Base-by-base conservation (phyloP, 179 eudicot species). In the Pouteria campechiana region DNA sequence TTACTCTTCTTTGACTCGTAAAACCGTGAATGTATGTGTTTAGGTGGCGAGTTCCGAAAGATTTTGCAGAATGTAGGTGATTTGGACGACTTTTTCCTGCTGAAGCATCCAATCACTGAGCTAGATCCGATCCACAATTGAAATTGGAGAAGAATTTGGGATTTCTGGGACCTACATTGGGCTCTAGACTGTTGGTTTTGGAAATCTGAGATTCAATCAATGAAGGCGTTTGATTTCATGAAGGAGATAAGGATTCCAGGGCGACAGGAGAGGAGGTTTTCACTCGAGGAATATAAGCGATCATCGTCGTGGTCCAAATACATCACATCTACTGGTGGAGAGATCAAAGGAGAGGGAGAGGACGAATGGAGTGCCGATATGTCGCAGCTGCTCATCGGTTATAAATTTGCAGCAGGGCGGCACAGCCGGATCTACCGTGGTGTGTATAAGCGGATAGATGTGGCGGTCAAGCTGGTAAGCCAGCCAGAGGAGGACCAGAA, bases 301-400 rank as follows among this genome's bases (percentile, higher is more conserved):
- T 92, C 96, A 2, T 65, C 50, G 2, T 92, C 98, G 23, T 90
- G 98, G 98, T 90, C 99, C 2, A 92, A 92, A 51, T 92, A 92
- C 50, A 60, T 92, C 46, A 78, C 87, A 5, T 87, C 96, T 7
- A 50, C 76, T 0, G 99, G 96, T 2, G 96, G 78, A 2, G 96
- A 73, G 50, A 87, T 87, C 7, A 87, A 79, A 34, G 88, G 83
- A 3, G 85, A 72, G 7, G 85, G 76, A 1, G 98, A 74, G 32
- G 92, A 72, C 3, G 74, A 73, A 54, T 92, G 99, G 99, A 75
- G 96, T 44, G 99, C 99, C 3, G 99, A 92, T 36, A 82, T 92
- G 96, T 92, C 99, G 11, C 76, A 78, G 61, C 58, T 92, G 17
- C 71, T 66, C 19, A 87, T 92, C 2, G 99, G 99, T 3, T 67